phyloP scores from a whole-genome alignment of 2,329 filamentous ascomycete species.

The Alternaria longipes region DNA sequence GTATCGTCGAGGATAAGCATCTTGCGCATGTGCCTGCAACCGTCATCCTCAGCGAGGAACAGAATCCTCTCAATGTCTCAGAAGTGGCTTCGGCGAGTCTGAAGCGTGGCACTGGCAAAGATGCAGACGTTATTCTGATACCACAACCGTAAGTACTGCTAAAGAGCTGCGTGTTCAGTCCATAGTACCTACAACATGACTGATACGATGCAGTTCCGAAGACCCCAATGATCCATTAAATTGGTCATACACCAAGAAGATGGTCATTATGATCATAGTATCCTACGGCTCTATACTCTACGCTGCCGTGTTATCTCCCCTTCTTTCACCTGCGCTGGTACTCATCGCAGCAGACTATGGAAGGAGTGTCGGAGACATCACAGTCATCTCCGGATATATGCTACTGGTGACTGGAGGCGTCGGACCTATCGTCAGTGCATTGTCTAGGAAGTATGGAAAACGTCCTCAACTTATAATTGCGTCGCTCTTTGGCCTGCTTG shows the following conservation, averaged over 20 bases:
- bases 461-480: constrained; percentile 43
- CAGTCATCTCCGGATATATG: constrained; percentile 51
- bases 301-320: constrained; percentile 43
- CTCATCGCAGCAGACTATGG: constrained; percentile 45
- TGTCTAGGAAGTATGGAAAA: constrained; percentile 47
- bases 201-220: constrained; percentile 50
- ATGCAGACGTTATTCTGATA: constrained; percentile 46
- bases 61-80: constrained; percentile 13
- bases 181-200: constrained; percentile 28
- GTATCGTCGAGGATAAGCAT: constrained; percentile 45
- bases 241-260: constrained; percentile 46
- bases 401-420: constrained; percentile 46
- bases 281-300: constrained; percentile 47
- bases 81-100: constrained; percentile 31
- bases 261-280: constrained; percentile 44
- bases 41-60: constrained; percentile 42
- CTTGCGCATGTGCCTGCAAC: constrained; percentile 48
- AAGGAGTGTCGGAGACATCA: constrained; percentile 42
- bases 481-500: constrained; percentile 41
- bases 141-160: constrained; percentile 42
- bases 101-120: constrained; percentile 46
- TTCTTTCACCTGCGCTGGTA: constrained; percentile 49
- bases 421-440: constrained; percentile 46
- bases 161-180: constrained; percentile 31
- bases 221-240: constrained; percentile 51